Percentiles rank a stretch among this genome's conserved stretches.
These are phyloP conservation scores for Neonectria faginata DNA, from an alignment of 2,329 filamentous ascomycete genomes.

Conservation along the genomic window DNA sequence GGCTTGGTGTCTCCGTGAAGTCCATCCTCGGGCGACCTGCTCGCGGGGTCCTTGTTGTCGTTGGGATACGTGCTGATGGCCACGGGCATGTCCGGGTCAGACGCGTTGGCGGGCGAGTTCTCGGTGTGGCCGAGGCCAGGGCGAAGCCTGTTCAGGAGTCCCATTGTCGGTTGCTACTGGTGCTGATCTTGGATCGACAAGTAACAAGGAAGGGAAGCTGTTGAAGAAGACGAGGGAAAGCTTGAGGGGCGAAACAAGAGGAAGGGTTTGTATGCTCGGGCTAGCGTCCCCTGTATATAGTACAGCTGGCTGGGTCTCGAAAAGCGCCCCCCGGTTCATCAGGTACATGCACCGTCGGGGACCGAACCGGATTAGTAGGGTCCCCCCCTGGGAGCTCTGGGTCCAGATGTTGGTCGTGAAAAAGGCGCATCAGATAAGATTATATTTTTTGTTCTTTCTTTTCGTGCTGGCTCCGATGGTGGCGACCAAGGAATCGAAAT, in stretches of 20 bases:
- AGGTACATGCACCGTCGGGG: not conserved
- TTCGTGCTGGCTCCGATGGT: conserved; percentile 17
- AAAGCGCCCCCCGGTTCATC: not conserved
- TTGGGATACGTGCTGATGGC: conserved; percentile 15
- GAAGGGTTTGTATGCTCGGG: not conserved
- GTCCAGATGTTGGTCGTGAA: conserved; percentile 10
- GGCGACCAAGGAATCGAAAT: conserved; percentile 2
- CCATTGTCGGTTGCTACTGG: conserved; percentile 21
- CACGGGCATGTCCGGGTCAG: conserved; percentile 19
- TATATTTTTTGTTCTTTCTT: conserved; percentile 16
- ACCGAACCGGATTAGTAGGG: conserved; percentile 3
- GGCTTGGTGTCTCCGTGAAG: not conserved
- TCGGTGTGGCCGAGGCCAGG: conserved; percentile 13
- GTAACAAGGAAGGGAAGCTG: not conserved
- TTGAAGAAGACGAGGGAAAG: not conserved
- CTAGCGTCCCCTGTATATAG: conserved; percentile 5
- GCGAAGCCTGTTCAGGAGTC: conserved; percentile 22
- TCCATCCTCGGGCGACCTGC: conserved; percentile 27
- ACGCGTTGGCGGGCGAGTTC: conserved; percentile 4
- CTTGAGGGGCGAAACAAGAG: not conserved
- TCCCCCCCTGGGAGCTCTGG: not conserved
- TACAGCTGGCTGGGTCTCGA: conserved; percentile 1
- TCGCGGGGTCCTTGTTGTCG: conserved; percentile 23
- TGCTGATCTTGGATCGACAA: conserved; percentile 6
- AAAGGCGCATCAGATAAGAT: conserved; percentile 43